phyloP scores from a whole-genome alignment of 2,329 filamentous ascomycete species.

The Chaetomiaceae sp. region DNA sequence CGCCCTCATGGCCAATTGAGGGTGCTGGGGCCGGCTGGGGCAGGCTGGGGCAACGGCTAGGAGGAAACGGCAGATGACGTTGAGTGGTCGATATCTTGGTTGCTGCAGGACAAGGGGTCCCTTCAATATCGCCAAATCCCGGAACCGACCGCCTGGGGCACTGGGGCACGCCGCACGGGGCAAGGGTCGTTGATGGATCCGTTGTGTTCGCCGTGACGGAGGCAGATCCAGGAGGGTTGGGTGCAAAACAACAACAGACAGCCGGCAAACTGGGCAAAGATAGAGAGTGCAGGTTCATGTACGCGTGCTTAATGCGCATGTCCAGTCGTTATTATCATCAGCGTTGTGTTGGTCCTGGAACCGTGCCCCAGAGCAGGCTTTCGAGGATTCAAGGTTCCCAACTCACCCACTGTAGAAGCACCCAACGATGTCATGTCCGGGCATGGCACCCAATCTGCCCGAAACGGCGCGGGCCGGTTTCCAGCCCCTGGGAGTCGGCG shows the following conservation, averaged over 20 bases:
- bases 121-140: slow-evolving; percentile 13
- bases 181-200: no score
- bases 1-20: no score
- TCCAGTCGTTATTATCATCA: no score
- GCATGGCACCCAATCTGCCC: slow-evolving; percentile 7
- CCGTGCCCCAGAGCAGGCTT: no score
- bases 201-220: no score
- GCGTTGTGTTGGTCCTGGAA: no score
- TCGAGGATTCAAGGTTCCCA: not conserved
- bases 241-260: no score
- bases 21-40: no score
- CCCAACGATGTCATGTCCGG: slow-evolving; percentile 1
- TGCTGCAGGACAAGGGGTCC: slow-evolving; percentile 4
- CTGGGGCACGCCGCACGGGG: no score
- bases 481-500: not conserved
- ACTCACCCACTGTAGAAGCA: not conserved
- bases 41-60: not conserved
- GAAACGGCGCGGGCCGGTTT: slow-evolving; percentile 10
- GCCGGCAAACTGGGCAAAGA: not conserved
- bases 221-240: no score
- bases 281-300: not conserved
- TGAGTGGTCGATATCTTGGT: no score
- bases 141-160: not conserved
- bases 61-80: slow-evolving; percentile 18
- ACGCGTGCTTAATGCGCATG: no score